Evolutionary conservation across 2,329 filamentous ascomycete species (phyloP), one percentile per base, ranked within the genome.

Genomic region (Ceratocystis alfenasii): DNA sequence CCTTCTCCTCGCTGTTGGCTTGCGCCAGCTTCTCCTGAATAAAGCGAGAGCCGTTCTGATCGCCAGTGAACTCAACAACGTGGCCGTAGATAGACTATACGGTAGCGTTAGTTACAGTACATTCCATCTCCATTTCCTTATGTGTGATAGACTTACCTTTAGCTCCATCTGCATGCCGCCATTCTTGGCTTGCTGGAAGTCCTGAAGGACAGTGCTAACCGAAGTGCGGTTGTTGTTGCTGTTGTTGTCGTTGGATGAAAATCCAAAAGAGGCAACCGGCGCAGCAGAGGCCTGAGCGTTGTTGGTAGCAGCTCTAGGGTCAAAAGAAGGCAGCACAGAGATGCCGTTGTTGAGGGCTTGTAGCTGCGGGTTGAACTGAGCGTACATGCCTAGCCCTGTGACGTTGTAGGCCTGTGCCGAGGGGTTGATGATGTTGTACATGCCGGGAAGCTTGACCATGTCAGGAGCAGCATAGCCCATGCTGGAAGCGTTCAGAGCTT

Each of bases 1-100:
- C 90, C 76, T 96, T 97, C 73, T 96, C 93, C 68, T 97, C 94
- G 71, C 91, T 96, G 73, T 95, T 96, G 65, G 94, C 94, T 1
- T 85, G 88, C 74, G 94, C 89, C 2, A 99, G 82, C 75, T 95
- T 96, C 70, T 88, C 84, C 73, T 99, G 94, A 67, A 99, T 96
- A 74, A 96, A 96, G 0, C 94, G 85, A 0, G 94, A 99, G 0
- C 92, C 94, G 71, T 95, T 88, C 74, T 97, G 94, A 72, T 99
- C 94, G 17, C 94, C 93, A 71, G 90, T 92, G 74, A 97, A 97
- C 73, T 96, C 93, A 0, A 95, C 91, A 46, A 97, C 84, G 72
- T 95, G 85, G 65, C 83, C 83, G 73, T 89, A 93, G 55, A 97
- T 93, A 69, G 96, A 89, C 81, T 86, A 44, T 28, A 15, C 5